phyloP scores from a whole-genome alignment of 306 rosid species.

The Vicia faba region DNA sequence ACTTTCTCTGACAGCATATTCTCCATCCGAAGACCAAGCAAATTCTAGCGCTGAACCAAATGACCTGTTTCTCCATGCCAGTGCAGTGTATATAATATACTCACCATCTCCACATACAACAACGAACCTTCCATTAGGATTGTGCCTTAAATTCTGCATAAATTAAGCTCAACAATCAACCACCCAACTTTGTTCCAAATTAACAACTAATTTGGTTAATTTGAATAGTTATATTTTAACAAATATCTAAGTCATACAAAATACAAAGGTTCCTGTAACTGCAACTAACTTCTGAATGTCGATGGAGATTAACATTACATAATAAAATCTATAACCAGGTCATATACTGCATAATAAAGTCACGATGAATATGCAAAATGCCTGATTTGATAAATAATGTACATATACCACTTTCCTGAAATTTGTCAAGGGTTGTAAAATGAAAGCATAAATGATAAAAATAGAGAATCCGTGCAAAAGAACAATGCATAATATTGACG shows the following conservation, averaged over 20 bases:
- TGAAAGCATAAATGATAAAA: conserved; percentile 29
- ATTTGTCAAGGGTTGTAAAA: conserved; percentile 25
- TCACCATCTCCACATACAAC: conserved; percentile 99
- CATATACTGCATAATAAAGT: conserved; percentile 7
- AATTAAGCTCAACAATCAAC: conserved; percentile 23
- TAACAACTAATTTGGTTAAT: conserved; percentile 10
- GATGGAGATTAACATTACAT: conserved; percentile 16
- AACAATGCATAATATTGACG: conserved; percentile 28
- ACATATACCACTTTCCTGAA: conserved; percentile 21
- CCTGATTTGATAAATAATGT: conserved; percentile 20
- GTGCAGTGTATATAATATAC: conserved; percentile 88
- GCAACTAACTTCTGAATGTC: conserved; percentile 25
- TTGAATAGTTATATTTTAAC: background rate
- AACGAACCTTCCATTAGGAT: conserved; percentile 97
- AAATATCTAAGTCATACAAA: conserved; percentile 16
- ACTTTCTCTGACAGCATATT: conserved; percentile 92
- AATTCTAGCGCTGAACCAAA: conserved; percentile 95
- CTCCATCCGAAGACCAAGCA: conserved; percentile 98
- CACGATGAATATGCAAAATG: conserved; percentile 26
- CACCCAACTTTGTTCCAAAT: conserved; percentile 19
- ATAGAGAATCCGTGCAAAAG: conserved; percentile 23
- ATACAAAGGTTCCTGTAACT: conserved; percentile 22
- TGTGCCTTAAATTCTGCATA: conserved; percentile 85
- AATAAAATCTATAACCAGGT: background rate
- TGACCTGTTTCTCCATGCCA: conserved; percentile 97